phyloP scores from a whole-genome alignment of 805 yeast species.

The Candida ascalaphidarum region DNA sequence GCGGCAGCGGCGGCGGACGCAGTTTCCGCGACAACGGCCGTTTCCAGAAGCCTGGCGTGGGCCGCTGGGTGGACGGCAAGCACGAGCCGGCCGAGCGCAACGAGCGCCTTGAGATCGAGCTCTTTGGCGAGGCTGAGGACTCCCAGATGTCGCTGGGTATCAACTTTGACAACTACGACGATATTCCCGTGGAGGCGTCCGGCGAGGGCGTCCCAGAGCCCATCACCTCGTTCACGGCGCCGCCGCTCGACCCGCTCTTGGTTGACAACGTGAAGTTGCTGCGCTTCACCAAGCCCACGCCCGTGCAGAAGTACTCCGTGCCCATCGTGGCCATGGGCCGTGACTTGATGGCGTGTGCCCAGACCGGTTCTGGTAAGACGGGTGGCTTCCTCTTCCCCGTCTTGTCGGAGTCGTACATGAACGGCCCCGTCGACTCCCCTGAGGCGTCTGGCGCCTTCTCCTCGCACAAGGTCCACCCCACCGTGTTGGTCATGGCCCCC shows the following conservation, averaged over 20 bases:
- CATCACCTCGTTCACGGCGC: conserved; percentile 75
- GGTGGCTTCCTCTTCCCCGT: conserved; percentile 99
- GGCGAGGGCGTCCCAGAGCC: conserved; percentile 96
- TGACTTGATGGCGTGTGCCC: conserved; percentile 96
- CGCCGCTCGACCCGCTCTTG: conserved; percentile 82
- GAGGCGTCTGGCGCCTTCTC: conserved; percentile 44
- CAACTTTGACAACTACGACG: conserved; percentile 97
- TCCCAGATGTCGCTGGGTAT: conserved; percentile 84
- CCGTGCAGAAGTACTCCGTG: conserved; percentile 89
- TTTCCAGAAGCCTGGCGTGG: conserved; percentile 54
- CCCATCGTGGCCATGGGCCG: conserved; percentile 86
- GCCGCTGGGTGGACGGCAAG: conserved; percentile 79
- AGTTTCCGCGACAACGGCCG: conserved; percentile 15
- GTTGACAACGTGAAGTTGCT: conserved; percentile 83
- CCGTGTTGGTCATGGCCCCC: conserved; percentile 94
- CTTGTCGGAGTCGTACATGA: conserved; percentile 78
- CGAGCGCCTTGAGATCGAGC: conserved; percentile 62
- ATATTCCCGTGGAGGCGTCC: conserved; percentile 95
- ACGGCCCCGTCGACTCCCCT: conserved; percentile 68
- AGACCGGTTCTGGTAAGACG: conserved; percentile 99
- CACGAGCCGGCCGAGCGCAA: conserved; percentile 77
- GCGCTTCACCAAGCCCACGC: conserved; percentile 93
- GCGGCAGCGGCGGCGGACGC: conserved; percentile 15
- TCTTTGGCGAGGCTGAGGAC: conserved; percentile 77
- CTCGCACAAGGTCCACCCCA: conserved; percentile 81